Evolutionary conservation across 2,329 filamentous ascomycete genomes (phyloP), one percentile per base, ranked within the genome.

Genomic region (Proliferodiscus dingleyae): DNA sequence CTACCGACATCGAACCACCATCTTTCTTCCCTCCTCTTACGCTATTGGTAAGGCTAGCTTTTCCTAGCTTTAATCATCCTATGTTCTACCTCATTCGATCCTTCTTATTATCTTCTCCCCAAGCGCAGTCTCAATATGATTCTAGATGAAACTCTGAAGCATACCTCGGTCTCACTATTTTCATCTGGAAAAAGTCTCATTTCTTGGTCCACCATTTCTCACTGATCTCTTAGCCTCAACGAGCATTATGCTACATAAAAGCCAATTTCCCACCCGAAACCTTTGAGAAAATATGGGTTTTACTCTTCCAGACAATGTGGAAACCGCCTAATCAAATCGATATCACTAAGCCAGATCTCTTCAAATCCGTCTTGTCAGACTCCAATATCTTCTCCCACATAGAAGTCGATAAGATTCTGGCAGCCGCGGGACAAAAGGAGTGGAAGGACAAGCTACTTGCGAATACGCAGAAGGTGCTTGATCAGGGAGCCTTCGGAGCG

Each of bases 401-500:
- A 2, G 73, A 88, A 37, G 73, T 81, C 2, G 60, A 68, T 9
- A 64, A 64, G 16, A 81, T 89, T 42, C 53, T 87, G 46, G 60
- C 66, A 3, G 78, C 73, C 0, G 71, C 75, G 0, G 65, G 60
- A 5, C 71, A 70, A 18, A 69, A 72, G 4, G 66, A 75, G 51
- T 68, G 66, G 55, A 80, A 80, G 59, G 64, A 73, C 46, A 65
- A 61, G n/a, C 65, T 88, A 22, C 74, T 74, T 47, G 68, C 65
- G 4, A 73, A 73, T 34, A 89, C 85, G 15, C 71, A 78, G 48
- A 71, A 73, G 52, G 83, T 78, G 0, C 63, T 87, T 13, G 74
- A 78, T 29, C 69, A 68, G 40, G 87, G 86, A 0, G 87, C 86
- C 0, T 91, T 87, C 64, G 87, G 87, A 0, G 79, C 80, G 40